A percentile compares a stretch with the other conserved stretches of the same genome.
phyloP scores from a whole-genome alignment of 1,284 basidiomycete genomes.

The Irpex sp. region DNA sequence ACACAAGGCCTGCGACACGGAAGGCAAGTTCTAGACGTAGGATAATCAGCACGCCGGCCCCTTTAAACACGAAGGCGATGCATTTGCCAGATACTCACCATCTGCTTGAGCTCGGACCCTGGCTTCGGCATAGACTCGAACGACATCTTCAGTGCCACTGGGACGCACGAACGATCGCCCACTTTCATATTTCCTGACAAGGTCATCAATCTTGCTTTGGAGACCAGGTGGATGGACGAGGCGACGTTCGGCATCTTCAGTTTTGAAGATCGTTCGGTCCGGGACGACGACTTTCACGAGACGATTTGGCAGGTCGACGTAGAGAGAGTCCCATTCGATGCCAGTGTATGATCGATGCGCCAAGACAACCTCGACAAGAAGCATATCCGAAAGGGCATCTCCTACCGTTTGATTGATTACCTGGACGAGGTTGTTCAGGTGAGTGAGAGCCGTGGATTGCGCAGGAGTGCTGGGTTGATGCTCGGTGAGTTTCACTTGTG shows the following conservation, averaged over 20 bases:
- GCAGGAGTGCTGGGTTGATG: constrained; percentile 78
- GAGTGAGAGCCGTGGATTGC: constrained; percentile 73
- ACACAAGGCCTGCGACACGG: constrained; percentile 80
- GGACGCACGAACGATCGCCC: constrained; percentile 95
- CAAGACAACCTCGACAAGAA: constrained; percentile 92
- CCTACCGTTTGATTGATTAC: constrained; percentile 99
- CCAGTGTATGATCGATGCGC: constrained; percentile 85
- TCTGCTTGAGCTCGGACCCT: constrained; percentile 72
- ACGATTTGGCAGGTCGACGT: constrained; percentile 93
- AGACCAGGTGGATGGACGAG: constrained; percentile 79
- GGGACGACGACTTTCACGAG: constrained; percentile 93
- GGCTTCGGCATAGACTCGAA: constrained; percentile 97
- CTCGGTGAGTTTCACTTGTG: constrained; percentile 55
- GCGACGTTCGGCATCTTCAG: constrained; percentile 91
- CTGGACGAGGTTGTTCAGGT: constrained; percentile 74
- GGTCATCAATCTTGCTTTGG: constrained; percentile 85
- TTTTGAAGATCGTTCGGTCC: constrained; percentile 84
- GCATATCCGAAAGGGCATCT: constrained; percentile 94
- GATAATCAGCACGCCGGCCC: not conserved
- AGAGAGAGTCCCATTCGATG: constrained; percentile 90
- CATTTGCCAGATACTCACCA: constrained; percentile 47
- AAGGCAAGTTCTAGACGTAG: constrained; percentile 66
- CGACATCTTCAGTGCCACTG: constrained; percentile 98
- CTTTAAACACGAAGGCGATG: not conserved
- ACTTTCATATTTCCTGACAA: constrained; percentile 77